Base-by-base conservation (phyloP, 768 basidiomycete genomes). In the Basidioascus undulatus region DNA sequence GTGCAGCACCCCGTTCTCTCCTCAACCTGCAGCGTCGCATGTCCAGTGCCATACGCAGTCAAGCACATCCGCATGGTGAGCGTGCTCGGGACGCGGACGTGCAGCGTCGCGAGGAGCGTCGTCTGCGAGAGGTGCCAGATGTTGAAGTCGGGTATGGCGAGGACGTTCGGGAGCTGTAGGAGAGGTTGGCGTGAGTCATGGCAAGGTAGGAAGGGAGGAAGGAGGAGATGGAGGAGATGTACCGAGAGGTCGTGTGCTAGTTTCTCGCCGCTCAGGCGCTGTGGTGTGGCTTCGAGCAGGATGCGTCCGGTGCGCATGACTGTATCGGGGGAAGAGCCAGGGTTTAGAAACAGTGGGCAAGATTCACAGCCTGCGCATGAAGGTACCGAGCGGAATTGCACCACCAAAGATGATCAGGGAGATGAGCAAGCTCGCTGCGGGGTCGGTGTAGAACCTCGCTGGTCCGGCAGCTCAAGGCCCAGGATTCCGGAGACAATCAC, bases 101-200 rank as follows among this genome's bases (percentile, higher is more conserved):
- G n/a, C n/a, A n/a, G n/a, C n/a, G n/a, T n/a, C n/a, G 7, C 40
- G 40, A 15, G 20, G 25, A 30, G 40, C 4, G 34, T 68, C 68
- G 61, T 61, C 52, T 70, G 65, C 7, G 67, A 68, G 11, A 70
- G 56, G 44, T 68, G 66, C 69, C 67, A 69, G 18, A 68, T 64
- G 49, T 69, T 66, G 28, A 69, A 52, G 49, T 68, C 67, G 49
- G 67, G 67, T 7, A 69, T 55, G 4, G 65, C 62, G 10, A 62
- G 49, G 0, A 69, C 67, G 40, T 61, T 57, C 4, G 65, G 64
- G 36, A 65, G 49, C 67, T 68, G 38, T 41, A 43, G 15, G 36
- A 32, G 31, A 34, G 20, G 34, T 32, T 25, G 35, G 31, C 34
- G 34, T 35, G 13, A 20, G 10, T 27, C 18, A 35, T 28, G 15